Evolutionary conservation across 371 early-diverging fungal genomes (phyloP), one percentile per base, ranked within the genome.

Genomic region (Syncephalastrum contaminatum): DNA sequence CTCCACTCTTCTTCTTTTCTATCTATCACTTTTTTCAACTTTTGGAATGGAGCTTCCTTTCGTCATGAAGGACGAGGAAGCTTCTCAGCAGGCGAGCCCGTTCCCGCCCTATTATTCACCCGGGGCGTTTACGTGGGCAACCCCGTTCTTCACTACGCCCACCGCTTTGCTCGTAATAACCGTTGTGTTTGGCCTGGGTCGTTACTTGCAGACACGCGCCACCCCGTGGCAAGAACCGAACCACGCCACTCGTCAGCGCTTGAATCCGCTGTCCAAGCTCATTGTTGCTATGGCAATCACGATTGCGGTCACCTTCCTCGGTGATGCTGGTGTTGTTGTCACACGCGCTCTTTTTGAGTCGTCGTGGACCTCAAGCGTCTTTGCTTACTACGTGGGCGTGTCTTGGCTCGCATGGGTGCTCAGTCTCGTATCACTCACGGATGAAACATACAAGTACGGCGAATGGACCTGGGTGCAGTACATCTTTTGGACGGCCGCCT

Each of bases 381-480:
- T 73, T 14, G 55, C 67, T 4, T 79, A 73, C 42, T 79, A 73
- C 41, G 62, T 64, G 51, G 64, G 48, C 14, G 22, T 63, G 0
- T 73, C 74, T 16, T 73, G 66, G 59, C 41, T 70, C 3, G 67
- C 75, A 7, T 79, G 80, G 80, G 53, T 53, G 12, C 18, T 74
- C 20, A 53, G 50, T n/a, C 54, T 74, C 15, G 50, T 57, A 0
- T 58, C 53, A 15, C 50, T 72, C 5, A 46, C 62, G 5, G 64
- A 70, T 44, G 75, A 78, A 56, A 64, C 72, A 1, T 60, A 66
- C 46, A 66, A 67, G 44, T 73, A 67, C 25, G 60, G 64, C 4
- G 62, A 63, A 51, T 79, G 75, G 75, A 58, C 66, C 44, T 79
- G 80, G 80, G 45, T 70, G 13, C 80, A 75, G 30, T 79, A 79